Evolutionary conservation across 2,329 filamentous ascomycete species (phyloP).

Genomic region (Hymenoscyphus repandus): DNA sequence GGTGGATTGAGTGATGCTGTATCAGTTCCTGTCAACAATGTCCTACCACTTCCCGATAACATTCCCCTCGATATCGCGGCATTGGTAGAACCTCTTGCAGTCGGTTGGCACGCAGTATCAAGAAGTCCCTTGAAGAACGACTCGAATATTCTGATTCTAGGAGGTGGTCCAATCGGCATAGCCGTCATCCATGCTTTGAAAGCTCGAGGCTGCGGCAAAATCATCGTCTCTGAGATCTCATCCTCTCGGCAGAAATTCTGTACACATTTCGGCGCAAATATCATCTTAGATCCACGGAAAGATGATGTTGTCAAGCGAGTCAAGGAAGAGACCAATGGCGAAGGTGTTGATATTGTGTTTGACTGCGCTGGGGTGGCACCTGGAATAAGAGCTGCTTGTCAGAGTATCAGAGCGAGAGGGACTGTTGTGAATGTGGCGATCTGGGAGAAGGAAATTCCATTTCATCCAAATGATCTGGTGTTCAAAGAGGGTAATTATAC

Average conservation of each 20-base stretch:
- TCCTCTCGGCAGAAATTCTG: slow-evolving; percentile 46
- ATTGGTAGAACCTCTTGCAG: slow-evolving; percentile 57
- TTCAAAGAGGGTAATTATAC: slow-evolving; percentile 48
- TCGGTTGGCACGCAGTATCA: slow-evolving; percentile 59
- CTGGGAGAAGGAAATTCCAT: slow-evolving; percentile 51
- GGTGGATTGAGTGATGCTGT: slow-evolving; percentile 52
- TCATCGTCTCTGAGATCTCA: slow-evolving; percentile 54
- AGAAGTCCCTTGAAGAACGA: slow-evolving; percentile 41
- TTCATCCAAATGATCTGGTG: slow-evolving; percentile 49
- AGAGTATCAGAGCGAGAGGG: slow-evolving; percentile 46
- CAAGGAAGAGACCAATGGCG: slow-evolving; percentile 41
- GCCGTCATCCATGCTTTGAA: slow-evolving; percentile 54
- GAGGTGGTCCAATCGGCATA: slow-evolving; percentile 59
- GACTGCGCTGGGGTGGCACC: slow-evolving; percentile 57
- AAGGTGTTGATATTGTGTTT: slow-evolving; percentile 54
- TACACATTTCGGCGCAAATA: slow-evolving; percentile 48
- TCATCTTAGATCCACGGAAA: slow-evolving; percentile 46
- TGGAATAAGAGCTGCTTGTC: slow-evolving; percentile 38
- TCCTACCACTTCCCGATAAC: slow-evolving; percentile 46
- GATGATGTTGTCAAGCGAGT: slow-evolving; percentile 43
- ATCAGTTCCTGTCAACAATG: slow-evolving; percentile 43
- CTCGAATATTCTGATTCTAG: slow-evolving; percentile 49
- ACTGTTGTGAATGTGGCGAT: slow-evolving; percentile 61
- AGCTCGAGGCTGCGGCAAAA: slow-evolving; percentile 45
- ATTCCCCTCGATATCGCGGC: slow-evolving; percentile 49